phyloP scores from a whole-genome alignment of 768 basidiomycete species.

The Pleurotus citrinopileatus region DNA sequence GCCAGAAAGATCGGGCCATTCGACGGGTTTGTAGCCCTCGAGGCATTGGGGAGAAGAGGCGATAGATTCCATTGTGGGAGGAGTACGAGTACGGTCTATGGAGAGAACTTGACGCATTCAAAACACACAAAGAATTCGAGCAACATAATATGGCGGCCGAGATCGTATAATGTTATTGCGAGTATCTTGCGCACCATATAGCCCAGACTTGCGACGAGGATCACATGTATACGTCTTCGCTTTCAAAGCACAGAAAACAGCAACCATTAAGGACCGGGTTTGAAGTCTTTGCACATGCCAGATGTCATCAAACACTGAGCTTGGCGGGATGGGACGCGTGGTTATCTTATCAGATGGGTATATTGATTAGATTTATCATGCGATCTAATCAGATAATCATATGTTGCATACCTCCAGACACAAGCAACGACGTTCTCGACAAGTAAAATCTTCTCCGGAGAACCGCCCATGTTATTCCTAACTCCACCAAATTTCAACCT shows the following conservation, averaged over 20 bases:
- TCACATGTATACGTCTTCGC: constrained; percentile 1
- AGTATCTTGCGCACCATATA: no score
- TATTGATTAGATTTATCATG: neutral
- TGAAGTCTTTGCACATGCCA: neutral
- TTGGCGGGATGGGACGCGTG: constrained; percentile 2
- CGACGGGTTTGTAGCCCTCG: constrained; percentile 25
- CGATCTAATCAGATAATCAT: constrained; percentile 10
- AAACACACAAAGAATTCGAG: neutral
- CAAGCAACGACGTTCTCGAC: constrained; percentile 4
- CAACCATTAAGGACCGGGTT: neutral
- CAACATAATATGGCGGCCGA: neutral
- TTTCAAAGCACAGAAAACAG: neutral
- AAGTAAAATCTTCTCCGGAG: neutral
- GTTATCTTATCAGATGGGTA: constrained; percentile 9
- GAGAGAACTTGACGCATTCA: neutral
- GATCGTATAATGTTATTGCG: neutral
- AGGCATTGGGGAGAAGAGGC: constrained; percentile 12
- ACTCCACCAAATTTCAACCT: neutral
- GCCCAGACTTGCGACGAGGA: neutral
- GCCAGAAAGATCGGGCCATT: constrained; percentile 30
- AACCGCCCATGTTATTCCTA: constrained; percentile 9
- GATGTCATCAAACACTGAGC: neutral
- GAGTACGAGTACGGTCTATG: neutral
- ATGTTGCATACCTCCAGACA: neutral
- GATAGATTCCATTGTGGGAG: neutral